Percentiles rank a stretch among this genome's conserved stretches.
Evolutionary conservation across 1,139 yeast species (phyloP).

Genomic region (Candida sp.): DNA sequence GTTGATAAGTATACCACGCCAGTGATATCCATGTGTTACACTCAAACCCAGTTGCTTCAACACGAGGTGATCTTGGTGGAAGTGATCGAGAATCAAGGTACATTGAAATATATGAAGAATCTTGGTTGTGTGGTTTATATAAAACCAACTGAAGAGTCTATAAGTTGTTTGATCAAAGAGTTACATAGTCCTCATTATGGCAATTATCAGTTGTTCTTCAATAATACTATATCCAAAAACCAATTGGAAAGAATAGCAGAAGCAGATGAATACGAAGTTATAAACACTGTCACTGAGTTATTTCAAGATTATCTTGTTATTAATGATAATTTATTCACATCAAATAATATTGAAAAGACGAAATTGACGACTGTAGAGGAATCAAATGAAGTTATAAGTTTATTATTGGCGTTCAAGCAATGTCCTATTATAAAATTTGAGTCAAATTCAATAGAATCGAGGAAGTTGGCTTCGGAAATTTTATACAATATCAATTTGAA

Average conservation of each 20-base stretch:
- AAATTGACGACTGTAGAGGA: constrained; percentile 35
- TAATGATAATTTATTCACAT: constrained; percentile 61
- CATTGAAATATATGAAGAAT: constrained; percentile 75
- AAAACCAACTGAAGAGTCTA: constrained; percentile 67
- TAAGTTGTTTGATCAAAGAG: constrained; percentile 61
- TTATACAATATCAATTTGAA: constrained; percentile 55
- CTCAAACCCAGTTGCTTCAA: constrained; percentile 80
- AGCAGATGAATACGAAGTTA: constrained; percentile 82
- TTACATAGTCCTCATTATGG: constrained; percentile 75
- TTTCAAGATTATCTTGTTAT: constrained; percentile 81
- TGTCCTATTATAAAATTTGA: constrained; percentile 82
- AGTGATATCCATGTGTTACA: constrained; percentile 78
- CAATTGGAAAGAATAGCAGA: constrained; percentile 87
- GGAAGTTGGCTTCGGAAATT: constrained; percentile 71
- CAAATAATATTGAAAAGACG: constrained; percentile 6
- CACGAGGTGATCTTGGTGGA: constrained; percentile 84
- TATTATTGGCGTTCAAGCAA: constrained; percentile 68
- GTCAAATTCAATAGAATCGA: constrained; percentile 56
- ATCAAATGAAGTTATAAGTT: constrained; percentile 55
- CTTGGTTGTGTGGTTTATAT: constrained; percentile 78
- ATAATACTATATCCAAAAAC: constrained; percentile 68
- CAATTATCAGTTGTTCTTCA: constrained; percentile 72
- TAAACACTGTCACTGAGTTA: constrained; percentile 71
- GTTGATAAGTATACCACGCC: constrained; percentile 80
- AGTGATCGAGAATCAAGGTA: constrained; percentile 53